These are phyloP conservation scores for Verbascum thapsus DNA, from an alignment of 257 asterid species.

Conservation along the genomic window DNA sequence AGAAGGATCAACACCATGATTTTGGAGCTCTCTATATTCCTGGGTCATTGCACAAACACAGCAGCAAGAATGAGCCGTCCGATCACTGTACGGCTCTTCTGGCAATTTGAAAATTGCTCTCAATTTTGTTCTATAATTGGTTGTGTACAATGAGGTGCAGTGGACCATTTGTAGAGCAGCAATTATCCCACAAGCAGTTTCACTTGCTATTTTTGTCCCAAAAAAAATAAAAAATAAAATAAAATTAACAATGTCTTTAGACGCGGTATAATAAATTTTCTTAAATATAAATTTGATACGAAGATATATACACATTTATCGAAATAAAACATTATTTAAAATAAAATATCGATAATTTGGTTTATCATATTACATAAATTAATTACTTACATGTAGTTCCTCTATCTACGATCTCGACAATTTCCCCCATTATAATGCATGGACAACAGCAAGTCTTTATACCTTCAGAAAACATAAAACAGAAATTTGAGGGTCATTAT, in stretches of 20 bases:
- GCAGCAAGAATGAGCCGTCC: constrained; percentile 39
- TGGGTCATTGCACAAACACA: constrained; percentile 43
- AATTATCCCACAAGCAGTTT: constrained; percentile 30
- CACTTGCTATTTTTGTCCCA: constrained; percentile 27
- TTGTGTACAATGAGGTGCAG: constrained; percentile 42
- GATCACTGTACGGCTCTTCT: constrained; percentile 40
- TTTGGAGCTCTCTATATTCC: constrained; percentile 47
- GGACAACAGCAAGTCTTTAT: constrained; percentile 41
- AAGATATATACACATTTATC: too few species aligned
- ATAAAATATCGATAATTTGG: too few species aligned
- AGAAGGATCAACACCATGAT: constrained; percentile 42
- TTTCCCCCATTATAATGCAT: constrained; percentile 39
- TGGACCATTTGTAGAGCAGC: constrained; percentile 38
- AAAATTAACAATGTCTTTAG: too few species aligned
- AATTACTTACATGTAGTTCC: constrained; percentile 39
- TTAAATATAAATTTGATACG: too few species aligned
- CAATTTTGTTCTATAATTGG: constrained; percentile 41
- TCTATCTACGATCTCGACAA: constrained; percentile 40
- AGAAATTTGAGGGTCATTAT: background rate
- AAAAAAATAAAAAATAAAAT: background rate
- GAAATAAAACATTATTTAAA: too few species aligned
- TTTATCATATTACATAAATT: too few species aligned
- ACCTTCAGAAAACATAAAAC: constrained; percentile 26
- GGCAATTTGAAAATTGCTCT: constrained; percentile 37
- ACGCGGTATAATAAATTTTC: too few species aligned